Conservation (phyloP, 1,139 yeast species). For the Pichia sp. region DNA sequence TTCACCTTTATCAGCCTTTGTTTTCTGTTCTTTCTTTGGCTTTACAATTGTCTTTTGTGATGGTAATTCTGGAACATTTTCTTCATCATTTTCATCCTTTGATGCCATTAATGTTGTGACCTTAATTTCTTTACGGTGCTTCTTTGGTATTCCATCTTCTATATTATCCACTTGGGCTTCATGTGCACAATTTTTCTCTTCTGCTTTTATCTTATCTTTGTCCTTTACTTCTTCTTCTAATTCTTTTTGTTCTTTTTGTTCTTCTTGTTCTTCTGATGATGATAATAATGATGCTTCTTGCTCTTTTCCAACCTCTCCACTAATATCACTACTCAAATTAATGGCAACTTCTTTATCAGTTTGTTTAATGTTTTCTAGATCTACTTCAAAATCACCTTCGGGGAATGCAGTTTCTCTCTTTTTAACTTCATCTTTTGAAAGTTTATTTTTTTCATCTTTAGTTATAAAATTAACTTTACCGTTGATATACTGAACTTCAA, state of each 20-base stretch:
- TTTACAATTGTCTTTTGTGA: conserved; percentile 5
- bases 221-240: not conserved
- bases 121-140: conserved; percentile 4
- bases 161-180: not conserved
- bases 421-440: conserved; percentile 21
- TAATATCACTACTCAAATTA: conserved; percentile 7
- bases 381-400: conserved; percentile 24
- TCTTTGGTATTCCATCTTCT: not conserved
- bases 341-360: conserved; percentile 14
- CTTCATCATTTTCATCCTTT: conserved; percentile 21
- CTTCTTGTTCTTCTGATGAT: conserved; percentile 10
- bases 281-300: no score
- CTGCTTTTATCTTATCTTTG: conserved; percentile 1
- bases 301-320: conserved; percentile 13
- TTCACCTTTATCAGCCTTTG: conserved; percentile 4
- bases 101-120: conserved; percentile 14
- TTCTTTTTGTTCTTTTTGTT: conserved; percentile 12
- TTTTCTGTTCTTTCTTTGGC: conserved; percentile 3
- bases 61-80: conserved; percentile 16
- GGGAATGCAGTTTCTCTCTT: conserved; percentile 18
- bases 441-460: conserved; percentile 33
- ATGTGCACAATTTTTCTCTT: conserved; percentile 11
- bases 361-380: conserved; percentile 17
- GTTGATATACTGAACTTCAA: conserved; percentile 61
- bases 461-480: conserved; percentile 62